Evolutionary conservation across 441 rosid species (phyloP), one percentile per base, ranked within the genome.

Genomic region (Hypseocharis bilobata): DNA sequence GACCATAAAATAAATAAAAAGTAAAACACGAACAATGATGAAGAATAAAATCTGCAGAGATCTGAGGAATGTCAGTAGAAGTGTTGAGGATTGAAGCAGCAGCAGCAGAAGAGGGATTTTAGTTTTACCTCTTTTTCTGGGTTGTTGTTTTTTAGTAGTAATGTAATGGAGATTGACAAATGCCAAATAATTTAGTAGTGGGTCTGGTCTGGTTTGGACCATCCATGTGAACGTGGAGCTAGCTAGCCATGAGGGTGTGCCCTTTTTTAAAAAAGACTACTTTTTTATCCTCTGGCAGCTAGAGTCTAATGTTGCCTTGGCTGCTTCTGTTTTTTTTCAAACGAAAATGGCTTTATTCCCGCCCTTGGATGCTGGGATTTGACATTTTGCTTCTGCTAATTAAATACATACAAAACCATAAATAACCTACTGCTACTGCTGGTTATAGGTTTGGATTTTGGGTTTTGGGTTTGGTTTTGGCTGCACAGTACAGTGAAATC

Each of bases 11-110:
- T 16, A 27, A 45, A 14, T n/a, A 40, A 42, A 59, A 13, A 2
- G n/a, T 10, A 13, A 11, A 30, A 44, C 59, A 54, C 40, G 32
- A 29, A 30, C 22, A 14, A 11, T 13, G 34, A 34, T 11, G 19
- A 47, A 26, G 55, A 23, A 58, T 42, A 7, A 29, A 27, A 60
- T 23, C 47, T 23, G 74, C 64, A 60, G 57, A 70, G 64, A 70
- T 64, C 69, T 47, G 69, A 59, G 60, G 74, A 47, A 51, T 71
- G 75, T 71, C 75, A 71, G 70, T 8, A 29, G 17, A 6, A 26
- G 22, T 27, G 70, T 27, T n/a, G 67, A 25, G 67, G 25, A 47
- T 23, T 14, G 22, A 27, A 42, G 65, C 3, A 42, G 49, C 51
- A 64, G 64, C 29, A 36, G 19, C 22, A 63, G 67, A 13, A 6